These are phyloP conservation scores for Mycena chlorophos DNA, from an alignment of 768 basidiomycete species.

Conservation along the genomic window DNA sequence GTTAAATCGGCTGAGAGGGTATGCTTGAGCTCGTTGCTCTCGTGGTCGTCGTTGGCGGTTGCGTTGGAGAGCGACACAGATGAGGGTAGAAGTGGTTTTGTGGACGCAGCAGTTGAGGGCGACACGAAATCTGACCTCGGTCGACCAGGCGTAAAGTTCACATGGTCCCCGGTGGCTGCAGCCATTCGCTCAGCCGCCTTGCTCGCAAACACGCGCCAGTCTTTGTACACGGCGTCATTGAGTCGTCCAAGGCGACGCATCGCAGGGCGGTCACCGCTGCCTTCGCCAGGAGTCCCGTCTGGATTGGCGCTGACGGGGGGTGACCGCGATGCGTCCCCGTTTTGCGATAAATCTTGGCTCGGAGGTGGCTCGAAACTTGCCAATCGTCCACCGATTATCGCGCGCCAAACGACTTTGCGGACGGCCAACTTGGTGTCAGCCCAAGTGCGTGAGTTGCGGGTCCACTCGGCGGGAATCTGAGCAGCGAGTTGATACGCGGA, in stretches of 20 bases:
- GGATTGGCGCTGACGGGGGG: background rate
- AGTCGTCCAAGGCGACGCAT: slow-evolving; percentile 55
- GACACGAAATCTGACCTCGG: too few relatives aligned
- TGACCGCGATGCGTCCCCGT: background rate
- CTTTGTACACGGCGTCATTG: slow-evolving; percentile 47
- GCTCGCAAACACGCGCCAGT: slow-evolving; percentile 49
- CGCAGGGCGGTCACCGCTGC: slow-evolving; percentile 40
- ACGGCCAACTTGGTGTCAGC: slow-evolving; percentile 50
- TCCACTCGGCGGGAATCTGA: slow-evolving; percentile 69
- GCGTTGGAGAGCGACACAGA: too few relatives aligned
- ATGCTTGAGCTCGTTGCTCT: background rate
- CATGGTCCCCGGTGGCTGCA: too few relatives aligned
- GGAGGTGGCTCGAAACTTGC: slow-evolving; percentile 3
- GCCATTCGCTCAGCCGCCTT: too few relatives aligned
- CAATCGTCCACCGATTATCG: slow-evolving; percentile 45
- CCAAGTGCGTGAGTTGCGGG: slow-evolving; percentile 33
- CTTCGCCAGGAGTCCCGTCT: slow-evolving; percentile 12
- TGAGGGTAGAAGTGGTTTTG: too few relatives aligned
- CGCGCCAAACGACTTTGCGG: slow-evolving; percentile 73
- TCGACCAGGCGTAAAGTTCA: too few relatives aligned
- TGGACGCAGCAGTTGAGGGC: too few relatives aligned
- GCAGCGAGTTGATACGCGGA: slow-evolving; percentile 70
- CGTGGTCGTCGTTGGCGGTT: too few relatives aligned
- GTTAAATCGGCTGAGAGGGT: slow-evolving; percentile 1
- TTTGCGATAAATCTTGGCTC: slow-evolving; percentile 18